phyloP scores from a whole-genome alignment of 169 alveolate genomes.

The Babesia gibsoni region DNA sequence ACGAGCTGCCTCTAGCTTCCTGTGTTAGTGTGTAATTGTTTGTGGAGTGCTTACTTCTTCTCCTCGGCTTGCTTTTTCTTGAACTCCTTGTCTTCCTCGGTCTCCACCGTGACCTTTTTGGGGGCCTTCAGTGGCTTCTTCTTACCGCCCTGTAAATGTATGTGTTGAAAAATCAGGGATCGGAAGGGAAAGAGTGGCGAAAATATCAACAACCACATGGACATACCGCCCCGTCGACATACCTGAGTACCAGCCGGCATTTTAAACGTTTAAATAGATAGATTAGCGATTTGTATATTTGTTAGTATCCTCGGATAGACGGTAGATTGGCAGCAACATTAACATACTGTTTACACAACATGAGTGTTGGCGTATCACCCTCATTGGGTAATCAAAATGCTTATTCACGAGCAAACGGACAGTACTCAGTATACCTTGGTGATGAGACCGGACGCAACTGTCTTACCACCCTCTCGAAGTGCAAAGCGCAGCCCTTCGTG shows the following conservation, averaged over 20 bases:
- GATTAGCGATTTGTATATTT: neutral
- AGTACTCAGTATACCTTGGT: slow-evolving; percentile 60
- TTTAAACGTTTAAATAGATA: neutral
- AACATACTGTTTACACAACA: too few relatives aligned
- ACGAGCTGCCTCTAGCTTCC: slow-evolving; percentile 59
- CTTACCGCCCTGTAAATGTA: slow-evolving; percentile 67
- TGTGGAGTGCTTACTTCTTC: slow-evolving; percentile 42
- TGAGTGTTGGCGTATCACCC: too few relatives aligned
- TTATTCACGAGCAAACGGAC: slow-evolving; percentile 1
- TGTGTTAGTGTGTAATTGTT: neutral
- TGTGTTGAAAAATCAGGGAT: neutral
- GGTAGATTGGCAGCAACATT: too few relatives aligned
- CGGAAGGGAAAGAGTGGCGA: neutral
- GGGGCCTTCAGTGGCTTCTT: slow-evolving; percentile 77
- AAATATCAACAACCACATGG: neutral
- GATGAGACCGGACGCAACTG: slow-evolving; percentile 91
- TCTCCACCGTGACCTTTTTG: slow-evolving; percentile 63
- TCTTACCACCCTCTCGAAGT: slow-evolving; percentile 92
- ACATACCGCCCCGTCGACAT: neutral
- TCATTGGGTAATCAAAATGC: too few relatives aligned
- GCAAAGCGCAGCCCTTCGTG: slow-evolving; percentile 87
- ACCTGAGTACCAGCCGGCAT: slow-evolving; percentile 73
- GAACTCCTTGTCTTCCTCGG: slow-evolving; percentile 75
- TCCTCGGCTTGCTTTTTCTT: slow-evolving; percentile 73
- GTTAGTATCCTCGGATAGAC: neutral